Percentiles rank a stretch among this genome's conserved stretches.
Evolutionary conservation across 1,139 yeast genomes (phyloP).

Genomic region (Yamadazyma atlantica): DNA sequence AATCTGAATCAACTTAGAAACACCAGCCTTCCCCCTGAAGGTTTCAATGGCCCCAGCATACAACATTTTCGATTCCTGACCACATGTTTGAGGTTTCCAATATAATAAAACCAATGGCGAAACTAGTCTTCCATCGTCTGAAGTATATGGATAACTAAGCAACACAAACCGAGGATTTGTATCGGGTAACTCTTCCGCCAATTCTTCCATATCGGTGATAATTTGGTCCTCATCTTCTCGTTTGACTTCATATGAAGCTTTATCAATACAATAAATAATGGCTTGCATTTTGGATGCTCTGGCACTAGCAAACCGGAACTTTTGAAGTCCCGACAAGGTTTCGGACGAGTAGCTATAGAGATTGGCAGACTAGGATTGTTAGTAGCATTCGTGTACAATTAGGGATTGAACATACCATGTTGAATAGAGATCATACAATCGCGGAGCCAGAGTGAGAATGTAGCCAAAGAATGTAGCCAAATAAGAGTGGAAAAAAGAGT

Average conservation of each 20-base stretch:
- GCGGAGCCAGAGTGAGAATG: too few relatives aligned
- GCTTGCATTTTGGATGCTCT: constrained; percentile 67
- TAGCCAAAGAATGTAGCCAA: too few relatives aligned
- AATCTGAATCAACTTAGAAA: constrained; percentile 58
- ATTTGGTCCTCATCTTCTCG: constrained; percentile 43
- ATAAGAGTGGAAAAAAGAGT: too few relatives aligned
- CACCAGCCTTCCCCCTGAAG: constrained; percentile 76
- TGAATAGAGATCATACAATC: too few relatives aligned
- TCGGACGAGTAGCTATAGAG: constrained; percentile 68
- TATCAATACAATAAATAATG: constrained; percentile 57
- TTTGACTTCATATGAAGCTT: constrained; percentile 54
- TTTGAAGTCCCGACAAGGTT: constrained; percentile 60
- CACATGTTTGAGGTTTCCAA: constrained; percentile 84
- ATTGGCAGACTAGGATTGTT: constrained; percentile 29
- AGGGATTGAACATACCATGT: neutral
- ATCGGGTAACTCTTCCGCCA: constrained; percentile 78
- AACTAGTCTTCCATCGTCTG: constrained; percentile 69
- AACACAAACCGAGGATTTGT: constrained; percentile 75
- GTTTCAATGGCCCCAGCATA: constrained; percentile 89
- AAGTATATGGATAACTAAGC: constrained; percentile 72
- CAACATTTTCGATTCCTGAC: constrained; percentile 76
- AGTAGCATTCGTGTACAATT: constrained; percentile 5
- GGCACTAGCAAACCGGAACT: constrained; percentile 71
- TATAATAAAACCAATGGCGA: constrained; percentile 77
- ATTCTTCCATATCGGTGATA: constrained; percentile 51